phyloP scores from a whole-genome alignment of 257 asterid species.

The Cynanchum wilfordii region DNA sequence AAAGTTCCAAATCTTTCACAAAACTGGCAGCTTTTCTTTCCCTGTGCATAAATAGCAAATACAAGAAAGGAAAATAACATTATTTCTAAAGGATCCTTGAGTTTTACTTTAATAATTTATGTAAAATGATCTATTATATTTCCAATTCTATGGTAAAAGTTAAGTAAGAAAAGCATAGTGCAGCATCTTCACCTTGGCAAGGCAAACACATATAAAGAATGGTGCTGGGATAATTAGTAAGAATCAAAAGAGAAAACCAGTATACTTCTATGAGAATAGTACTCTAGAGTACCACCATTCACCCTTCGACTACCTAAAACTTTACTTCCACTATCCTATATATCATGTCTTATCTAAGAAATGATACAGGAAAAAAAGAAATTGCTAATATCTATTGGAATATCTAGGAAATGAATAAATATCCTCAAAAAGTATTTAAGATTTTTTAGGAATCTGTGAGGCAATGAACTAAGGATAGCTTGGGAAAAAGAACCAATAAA shows the following conservation, averaged over 20 bases:
- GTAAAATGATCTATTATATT: neutral
- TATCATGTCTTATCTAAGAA: no score
- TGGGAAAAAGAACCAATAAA: no score
- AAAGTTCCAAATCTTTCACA: neutral
- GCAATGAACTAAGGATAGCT: no score
- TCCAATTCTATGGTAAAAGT: neutral
- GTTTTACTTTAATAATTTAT: neutral
- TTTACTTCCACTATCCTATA: no score
- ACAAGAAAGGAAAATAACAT: neutral
- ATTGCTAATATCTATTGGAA: no score
- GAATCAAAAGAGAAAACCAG: conserved; percentile 5
- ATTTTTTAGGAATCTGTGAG: no score
- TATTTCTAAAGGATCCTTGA: neutral
- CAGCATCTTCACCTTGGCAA: neutral
- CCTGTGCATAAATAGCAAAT: neutral
- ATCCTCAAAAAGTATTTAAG: no score
- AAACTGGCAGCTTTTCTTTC: neutral
- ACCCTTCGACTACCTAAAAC: neutral
- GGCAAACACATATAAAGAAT: neutral
- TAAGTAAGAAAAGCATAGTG: neutral
- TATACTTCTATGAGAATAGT: neutral
- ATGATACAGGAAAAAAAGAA: no score
- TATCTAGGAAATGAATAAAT: no score
- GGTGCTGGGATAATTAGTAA: neutral
- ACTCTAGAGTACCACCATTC: neutral